Conservation (phyloP, 495 filamentous ascomycete species). For the Penicillium odoratum region DNA sequence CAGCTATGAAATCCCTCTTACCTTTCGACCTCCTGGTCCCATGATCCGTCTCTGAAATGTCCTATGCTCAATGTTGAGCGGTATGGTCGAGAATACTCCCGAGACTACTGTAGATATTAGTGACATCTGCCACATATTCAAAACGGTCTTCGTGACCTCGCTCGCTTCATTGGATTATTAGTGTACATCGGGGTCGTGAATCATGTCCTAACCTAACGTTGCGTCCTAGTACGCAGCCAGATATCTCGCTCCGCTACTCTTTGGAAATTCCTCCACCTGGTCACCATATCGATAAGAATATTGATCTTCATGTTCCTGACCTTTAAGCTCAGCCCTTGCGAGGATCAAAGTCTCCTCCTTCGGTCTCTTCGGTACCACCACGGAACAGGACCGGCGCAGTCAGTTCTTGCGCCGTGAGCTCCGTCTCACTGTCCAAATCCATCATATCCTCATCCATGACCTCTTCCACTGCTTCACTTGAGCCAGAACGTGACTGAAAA, state of each 20-base stretch:
- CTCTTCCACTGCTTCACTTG: constrained; percentile 4
- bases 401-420: constrained; percentile 8
- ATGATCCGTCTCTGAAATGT: too few species aligned
- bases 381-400: constrained; percentile 10
- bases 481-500: not conserved
- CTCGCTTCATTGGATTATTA: not conserved
- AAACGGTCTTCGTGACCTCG: not conserved
- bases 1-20: too few species aligned
- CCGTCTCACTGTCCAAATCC: constrained; percentile 9
- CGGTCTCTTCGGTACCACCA: constrained; percentile 6
- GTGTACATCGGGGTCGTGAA: not conserved
- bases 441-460: constrained; percentile 7
- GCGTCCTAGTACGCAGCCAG: not conserved
- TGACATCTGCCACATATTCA: not conserved
- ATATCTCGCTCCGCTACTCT: not conserved
- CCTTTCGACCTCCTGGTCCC: too few species aligned
- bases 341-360: constrained; percentile 5
- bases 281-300: not conserved
- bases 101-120: too few species aligned
- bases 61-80: too few species aligned
- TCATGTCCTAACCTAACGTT: not conserved
- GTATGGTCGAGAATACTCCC: too few species aligned
- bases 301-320: not conserved
- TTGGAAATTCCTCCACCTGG: not conserved
- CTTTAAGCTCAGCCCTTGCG: not conserved